Evolutionary conservation across 257 asterid species (phyloP).

Genomic region (Thymus quinquecostatus): DNA sequence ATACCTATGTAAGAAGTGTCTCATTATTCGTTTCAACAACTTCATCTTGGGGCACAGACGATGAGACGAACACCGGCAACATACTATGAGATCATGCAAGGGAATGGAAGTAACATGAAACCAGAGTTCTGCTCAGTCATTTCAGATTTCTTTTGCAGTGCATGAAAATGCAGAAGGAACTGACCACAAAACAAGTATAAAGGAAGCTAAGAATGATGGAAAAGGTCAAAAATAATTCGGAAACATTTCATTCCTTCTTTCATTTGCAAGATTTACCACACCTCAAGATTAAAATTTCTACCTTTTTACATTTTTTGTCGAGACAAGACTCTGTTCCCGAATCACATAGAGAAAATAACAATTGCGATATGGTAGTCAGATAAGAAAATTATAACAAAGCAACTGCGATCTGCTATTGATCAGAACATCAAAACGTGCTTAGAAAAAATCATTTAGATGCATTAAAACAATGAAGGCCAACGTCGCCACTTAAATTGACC

Average conservation of each 20-base stretch:
- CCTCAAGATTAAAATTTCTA: background rate
- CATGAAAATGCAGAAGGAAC: background rate
- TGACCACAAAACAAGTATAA: background rate
- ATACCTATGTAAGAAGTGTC: background rate
- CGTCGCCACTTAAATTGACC: background rate
- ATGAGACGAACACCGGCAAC: background rate
- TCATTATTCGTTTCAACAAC: background rate
- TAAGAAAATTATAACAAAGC: background rate
- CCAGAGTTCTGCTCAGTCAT: slow-evolving; percentile 4
- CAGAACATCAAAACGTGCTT: background rate
- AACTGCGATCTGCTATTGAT: background rate
- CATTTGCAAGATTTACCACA: background rate
- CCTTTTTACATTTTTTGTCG: too few species aligned
- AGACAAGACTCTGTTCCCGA: too few species aligned
- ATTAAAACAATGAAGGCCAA: background rate
- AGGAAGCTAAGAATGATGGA: background rate
- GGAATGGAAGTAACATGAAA: background rate
- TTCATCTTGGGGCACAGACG: background rate
- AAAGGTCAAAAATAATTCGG: background rate
- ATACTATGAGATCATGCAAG: background rate
- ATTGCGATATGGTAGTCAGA: background rate
- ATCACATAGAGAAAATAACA: too few species aligned
- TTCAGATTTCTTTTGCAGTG: background rate
- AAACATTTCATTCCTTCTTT: background rate
- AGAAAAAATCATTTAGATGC: background rate